A percentile compares a stretch with the other conserved stretches of the same genome.
phyloP scores from a whole-genome alignment of 352 stramenopile species.

The Globisporangium spinosum region DNA sequence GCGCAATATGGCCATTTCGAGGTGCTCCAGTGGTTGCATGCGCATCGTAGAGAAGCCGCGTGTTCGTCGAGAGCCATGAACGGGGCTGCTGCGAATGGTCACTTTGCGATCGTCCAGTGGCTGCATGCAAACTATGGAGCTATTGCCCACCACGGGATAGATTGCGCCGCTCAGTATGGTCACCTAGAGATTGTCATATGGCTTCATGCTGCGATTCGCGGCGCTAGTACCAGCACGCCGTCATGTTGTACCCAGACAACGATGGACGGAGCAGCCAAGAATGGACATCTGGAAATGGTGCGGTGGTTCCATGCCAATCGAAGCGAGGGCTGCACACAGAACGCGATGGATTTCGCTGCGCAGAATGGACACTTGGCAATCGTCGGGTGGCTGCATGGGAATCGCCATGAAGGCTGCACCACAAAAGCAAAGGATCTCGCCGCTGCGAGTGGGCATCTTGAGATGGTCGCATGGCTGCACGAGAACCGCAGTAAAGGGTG shows the following conservation, averaged over 20 bases:
- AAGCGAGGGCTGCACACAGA: not conserved
- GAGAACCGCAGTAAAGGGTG: not conserved
- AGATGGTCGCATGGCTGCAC: not conserved
- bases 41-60: not conserved
- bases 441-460: not conserved
- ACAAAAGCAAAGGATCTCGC: not conserved
- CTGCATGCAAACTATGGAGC: not conserved
- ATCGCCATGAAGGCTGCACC: conserved; percentile 56
- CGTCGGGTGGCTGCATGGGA: conserved; percentile 69
- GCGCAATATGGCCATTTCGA: not conserved
- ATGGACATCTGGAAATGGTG: not conserved
- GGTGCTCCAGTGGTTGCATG: not conserved
- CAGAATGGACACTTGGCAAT: conserved; percentile 13
- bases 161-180: not conserved
- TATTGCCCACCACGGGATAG: not conserved
- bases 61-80: not conserved
- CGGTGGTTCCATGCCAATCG: not conserved
- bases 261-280: not conserved
- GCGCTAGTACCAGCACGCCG: not conserved
- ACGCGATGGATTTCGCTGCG: not conserved
- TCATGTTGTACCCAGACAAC: not conserved
- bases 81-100: not conserved
- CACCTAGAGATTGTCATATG: not conserved
- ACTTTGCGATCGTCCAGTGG: not conserved
- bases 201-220: not conserved